These are phyloP conservation scores for Colletotrichum liriopes DNA, from an alignment of 2,329 filamentous ascomycete species.

Conservation along the genomic window DNA sequence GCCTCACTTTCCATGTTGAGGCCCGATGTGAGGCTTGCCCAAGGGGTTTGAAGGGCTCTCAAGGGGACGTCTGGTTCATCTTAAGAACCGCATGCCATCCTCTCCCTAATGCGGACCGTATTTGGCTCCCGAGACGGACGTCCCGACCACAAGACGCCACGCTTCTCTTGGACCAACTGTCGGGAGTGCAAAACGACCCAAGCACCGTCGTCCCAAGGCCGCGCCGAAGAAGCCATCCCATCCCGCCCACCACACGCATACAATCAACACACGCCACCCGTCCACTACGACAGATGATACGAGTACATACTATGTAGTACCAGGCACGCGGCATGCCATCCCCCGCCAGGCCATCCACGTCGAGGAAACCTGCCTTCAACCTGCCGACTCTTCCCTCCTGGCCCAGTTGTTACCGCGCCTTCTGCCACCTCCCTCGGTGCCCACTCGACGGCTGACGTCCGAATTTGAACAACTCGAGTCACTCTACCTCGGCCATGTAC, in stretches of 20 bases:
- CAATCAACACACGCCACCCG: background rate
- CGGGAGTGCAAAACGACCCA: background rate
- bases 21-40: slow-evolving; percentile 24
- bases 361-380: slow-evolving; percentile 16
- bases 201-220: background rate
- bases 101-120: slow-evolving; percentile 26
- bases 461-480: slow-evolving; percentile 6
- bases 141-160: background rate
- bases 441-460: slow-evolving; percentile 15
- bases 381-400: slow-evolving; percentile 16
- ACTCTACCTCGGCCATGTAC: slow-evolving; percentile 14
- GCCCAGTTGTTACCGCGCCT: slow-evolving; percentile 19
- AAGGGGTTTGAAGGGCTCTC: background rate
- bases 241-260: background rate
- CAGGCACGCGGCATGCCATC: background rate
- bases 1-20: slow-evolving; percentile 28
- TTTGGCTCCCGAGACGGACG: slow-evolving; percentile 23
- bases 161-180: background rate
- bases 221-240: background rate
- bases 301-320: too few relatives aligned
- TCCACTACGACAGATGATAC: background rate
- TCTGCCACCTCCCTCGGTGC: background rate
- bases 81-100: slow-evolving; percentile 33
- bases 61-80: slow-evolving; percentile 16
- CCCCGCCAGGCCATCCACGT: slow-evolving; percentile 16